Conservation (phyloP, 768 basidiomycete genomes). For the Macrolepiota dolichaula region DNA sequence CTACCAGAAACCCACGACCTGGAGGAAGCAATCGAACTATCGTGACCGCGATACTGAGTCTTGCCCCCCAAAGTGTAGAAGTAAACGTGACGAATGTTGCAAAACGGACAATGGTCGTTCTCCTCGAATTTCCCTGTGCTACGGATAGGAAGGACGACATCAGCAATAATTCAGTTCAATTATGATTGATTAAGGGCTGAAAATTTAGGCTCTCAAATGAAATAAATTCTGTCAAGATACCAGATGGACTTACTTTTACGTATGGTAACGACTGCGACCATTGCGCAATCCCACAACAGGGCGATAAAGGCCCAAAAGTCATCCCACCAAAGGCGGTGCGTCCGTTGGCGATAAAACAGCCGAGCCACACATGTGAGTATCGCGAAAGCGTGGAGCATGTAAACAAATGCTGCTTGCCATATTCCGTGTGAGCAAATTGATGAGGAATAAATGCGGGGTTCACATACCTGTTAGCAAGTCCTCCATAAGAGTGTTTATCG, state of each 20-base stretch:
- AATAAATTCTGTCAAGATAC: constrained; percentile 9
- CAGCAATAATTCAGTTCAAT: not conserved
- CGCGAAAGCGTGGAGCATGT: constrained; percentile 14
- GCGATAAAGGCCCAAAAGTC: constrained; percentile 25
- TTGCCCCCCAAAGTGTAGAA: constrained; percentile 12
- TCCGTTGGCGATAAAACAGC: constrained; percentile 20
- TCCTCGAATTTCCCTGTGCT: no score
- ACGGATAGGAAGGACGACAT: not conserved
- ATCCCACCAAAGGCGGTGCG: constrained; percentile 26
- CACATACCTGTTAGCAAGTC: not conserved
- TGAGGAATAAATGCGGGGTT: not conserved
- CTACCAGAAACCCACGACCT: not conserved
- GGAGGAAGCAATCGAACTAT: constrained; percentile 13
- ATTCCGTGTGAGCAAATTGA: not conserved
- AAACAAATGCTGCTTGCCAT: not conserved
- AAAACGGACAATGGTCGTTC: no score
- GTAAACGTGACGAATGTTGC: not conserved
- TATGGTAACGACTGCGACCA: constrained; percentile 8
- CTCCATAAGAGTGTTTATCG: no score
- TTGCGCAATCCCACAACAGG: constrained; percentile 13
- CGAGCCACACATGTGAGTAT: constrained; percentile 20
- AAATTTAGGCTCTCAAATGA: not conserved
- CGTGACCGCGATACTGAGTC: constrained; percentile 17
- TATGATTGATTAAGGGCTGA: not conserved
- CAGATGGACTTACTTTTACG: constrained; percentile 2